phyloP scores from a whole-genome alignment of 1,139 yeast species.

The Geotrichum siamense region DNA sequence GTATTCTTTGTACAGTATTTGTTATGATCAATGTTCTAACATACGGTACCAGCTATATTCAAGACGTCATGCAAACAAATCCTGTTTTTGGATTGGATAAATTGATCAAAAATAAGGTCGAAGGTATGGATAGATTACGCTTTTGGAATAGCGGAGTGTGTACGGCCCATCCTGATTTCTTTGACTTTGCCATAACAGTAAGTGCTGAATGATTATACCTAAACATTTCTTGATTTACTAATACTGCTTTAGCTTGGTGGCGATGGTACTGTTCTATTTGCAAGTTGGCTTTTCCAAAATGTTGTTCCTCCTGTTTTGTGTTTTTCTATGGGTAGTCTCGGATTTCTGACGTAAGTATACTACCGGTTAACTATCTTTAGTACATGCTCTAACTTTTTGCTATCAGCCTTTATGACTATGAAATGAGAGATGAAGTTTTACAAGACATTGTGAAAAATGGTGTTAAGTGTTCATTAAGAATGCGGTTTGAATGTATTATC shows the following conservation, averaged over 20 bases:
- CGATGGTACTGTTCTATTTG: conserved; percentile 79
- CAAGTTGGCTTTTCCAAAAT: conserved; percentile 53
- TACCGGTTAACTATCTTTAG: not conserved
- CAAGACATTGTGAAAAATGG: conserved; percentile 50
- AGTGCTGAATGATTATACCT: conserved; percentile 11
- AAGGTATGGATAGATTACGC: conserved; percentile 39
- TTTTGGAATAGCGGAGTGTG: conserved; percentile 56
- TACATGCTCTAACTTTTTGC: no score
- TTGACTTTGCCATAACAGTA: conserved; percentile 47
- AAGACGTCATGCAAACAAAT: conserved; percentile 42
- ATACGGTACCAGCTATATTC: conserved; percentile 44
- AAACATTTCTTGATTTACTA: not conserved
- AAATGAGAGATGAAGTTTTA: conserved; percentile 48
- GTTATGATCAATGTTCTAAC: not conserved
- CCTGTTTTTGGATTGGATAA: conserved; percentile 41
- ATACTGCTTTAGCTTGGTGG: conserved; percentile 51
- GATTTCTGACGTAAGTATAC: conserved; percentile 49
- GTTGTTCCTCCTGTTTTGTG: conserved; percentile 78
- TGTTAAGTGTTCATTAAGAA: conserved; percentile 62
- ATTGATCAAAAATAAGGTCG: conserved; percentile 35
- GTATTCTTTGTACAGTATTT: no score
- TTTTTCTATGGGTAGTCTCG: conserved; percentile 76
- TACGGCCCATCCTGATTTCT: conserved; percentile 39
- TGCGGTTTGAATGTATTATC: conserved; percentile 73
- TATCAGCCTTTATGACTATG: conserved; percentile 41